Base-by-base conservation (phyloP, 345 rosid genomes). In the Linum usitatissimum region DNA sequence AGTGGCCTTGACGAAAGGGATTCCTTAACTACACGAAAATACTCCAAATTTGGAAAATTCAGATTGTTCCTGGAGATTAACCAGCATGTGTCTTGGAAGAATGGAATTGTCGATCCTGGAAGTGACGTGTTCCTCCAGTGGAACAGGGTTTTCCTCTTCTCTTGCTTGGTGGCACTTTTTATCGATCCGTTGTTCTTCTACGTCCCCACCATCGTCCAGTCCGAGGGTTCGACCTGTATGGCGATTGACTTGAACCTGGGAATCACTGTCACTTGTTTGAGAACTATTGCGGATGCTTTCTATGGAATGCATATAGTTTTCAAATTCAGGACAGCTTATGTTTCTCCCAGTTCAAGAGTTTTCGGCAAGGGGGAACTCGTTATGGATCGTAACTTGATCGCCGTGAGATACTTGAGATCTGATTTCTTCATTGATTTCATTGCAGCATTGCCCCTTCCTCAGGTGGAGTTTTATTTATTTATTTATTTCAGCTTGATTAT, bases 311-410 rank as follows among this genome's bases (percentile, higher is more conserved):
- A 76, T 64, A 75, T 83, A 20, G 71, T 76, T 23, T 30, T 85
- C 65, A 69, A 72, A 42, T 79, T 80, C 64, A 78, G 75, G 45
- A 85, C 84, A 6, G 86, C 87, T 66, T 81, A 76, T 61, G 73
- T 83, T 10, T 86, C 81, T 71, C 86, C 87, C 38, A 79, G 87
- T n/a, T 83, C 87, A 62, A 81, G 86, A 10, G 85, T 82, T 3
- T 72, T 79, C 48, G 87, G 87, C 49, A 73, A 87, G 78, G 91
- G 87, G 23, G 91, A 85, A 71, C 77, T 85, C 38, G 83, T 79
- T 9, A 39, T 82, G 12, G 76, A 82, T 57, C 73, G 78, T 62
- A 31, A 65, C 17, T 78, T 68, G 76, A 77, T 85, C 38, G 70
- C 84, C 57, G 64, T 76, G 8, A 77, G 75, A 65, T 85, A 80